These are phyloP conservation scores for Epichloe elymi DNA, from an alignment of 2,329 filamentous ascomycete species.

Conservation along the genomic window DNA sequence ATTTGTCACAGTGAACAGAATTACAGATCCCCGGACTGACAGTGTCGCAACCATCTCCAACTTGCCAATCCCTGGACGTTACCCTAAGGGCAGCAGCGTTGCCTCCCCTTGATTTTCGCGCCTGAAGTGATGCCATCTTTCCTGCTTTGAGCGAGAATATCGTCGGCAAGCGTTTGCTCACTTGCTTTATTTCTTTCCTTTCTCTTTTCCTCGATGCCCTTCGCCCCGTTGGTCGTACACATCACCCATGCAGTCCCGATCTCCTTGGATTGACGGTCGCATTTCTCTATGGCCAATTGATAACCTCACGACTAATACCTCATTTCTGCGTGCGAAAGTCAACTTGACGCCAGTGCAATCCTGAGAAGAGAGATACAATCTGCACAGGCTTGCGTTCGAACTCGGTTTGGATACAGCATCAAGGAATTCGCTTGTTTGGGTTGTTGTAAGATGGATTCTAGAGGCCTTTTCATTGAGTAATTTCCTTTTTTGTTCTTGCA, in stretches of 20 bases:
- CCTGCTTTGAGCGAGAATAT: neutral
- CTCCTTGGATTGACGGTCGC: neutral
- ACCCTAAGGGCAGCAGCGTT: slow-evolving; percentile 33
- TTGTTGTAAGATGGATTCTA: neutral
- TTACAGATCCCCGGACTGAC: slow-evolving; percentile 21
- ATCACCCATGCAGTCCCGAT: neutral
- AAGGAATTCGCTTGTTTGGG: neutral
- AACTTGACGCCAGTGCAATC: neutral
- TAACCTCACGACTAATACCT: no score
- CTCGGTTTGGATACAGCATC: neutral
- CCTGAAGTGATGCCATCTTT: neutral
- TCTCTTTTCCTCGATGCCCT: neutral
- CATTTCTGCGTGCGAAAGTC: no score
- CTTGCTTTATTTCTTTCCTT: neutral
- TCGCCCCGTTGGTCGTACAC: no score
- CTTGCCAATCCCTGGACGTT: slow-evolving; percentile 58
- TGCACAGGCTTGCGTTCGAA: neutral
- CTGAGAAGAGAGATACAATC: neutral
- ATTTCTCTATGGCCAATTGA: neutral
- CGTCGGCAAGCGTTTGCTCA: neutral
- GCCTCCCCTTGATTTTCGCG: slow-evolving; percentile 15
- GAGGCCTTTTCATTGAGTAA: neutral
- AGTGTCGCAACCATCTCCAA: slow-evolving; percentile 46
- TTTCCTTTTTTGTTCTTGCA: neutral
- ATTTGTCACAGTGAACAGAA: slow-evolving; percentile 10